These are phyloP conservation scores for Fibroporia radiculosa DNA, from an alignment of 768 basidiomycete species.

Conservation along the genomic window DNA sequence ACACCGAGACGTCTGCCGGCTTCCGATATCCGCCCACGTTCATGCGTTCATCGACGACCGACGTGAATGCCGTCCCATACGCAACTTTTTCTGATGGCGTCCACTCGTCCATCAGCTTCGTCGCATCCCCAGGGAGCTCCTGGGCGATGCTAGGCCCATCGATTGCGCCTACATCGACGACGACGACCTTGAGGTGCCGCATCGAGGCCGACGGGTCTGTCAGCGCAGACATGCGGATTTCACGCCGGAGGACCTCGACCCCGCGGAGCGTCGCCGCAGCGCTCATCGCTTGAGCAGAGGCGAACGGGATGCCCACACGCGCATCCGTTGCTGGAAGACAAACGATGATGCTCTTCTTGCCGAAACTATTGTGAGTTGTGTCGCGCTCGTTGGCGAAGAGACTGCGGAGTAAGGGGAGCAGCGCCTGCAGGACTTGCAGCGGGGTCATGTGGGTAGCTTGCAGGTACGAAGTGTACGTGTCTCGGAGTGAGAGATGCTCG, in stretches of 20 bases:
- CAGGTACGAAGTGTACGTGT: constrained; percentile 63
- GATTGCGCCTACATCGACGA: constrained; percentile 60
- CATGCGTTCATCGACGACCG: constrained; percentile 34
- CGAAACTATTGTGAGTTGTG: constrained; percentile 36
- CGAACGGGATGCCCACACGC: constrained; percentile 67
- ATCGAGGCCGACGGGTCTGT: constrained; percentile 51
- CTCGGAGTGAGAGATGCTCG: constrained; percentile 58
- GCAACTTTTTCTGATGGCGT: constrained; percentile 64
- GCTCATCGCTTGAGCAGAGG: constrained; percentile 62
- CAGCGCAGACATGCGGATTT: constrained; percentile 50
- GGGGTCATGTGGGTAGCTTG: constrained; percentile 71
- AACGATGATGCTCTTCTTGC: constrained; percentile 47
- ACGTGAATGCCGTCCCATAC: constrained; percentile 63
- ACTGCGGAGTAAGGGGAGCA: constrained; percentile 69
- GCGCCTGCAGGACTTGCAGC: constrained; percentile 65
- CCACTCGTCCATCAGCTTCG: constrained; percentile 56
- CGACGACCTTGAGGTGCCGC: constrained; percentile 60
- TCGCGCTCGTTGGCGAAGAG: constrained; percentile 49
- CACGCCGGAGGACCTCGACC: constrained; percentile 66
- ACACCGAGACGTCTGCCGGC: constrained; percentile 48
- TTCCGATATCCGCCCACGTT: constrained; percentile 38
- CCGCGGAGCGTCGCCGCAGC: constrained; percentile 66
- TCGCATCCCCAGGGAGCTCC: constrained; percentile 27
- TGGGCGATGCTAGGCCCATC: constrained; percentile 11
- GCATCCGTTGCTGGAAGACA: constrained; percentile 70